Base-by-base conservation (phyloP, 2,329 filamentous ascomycete species). In the Fusarium napiforme region DNA sequence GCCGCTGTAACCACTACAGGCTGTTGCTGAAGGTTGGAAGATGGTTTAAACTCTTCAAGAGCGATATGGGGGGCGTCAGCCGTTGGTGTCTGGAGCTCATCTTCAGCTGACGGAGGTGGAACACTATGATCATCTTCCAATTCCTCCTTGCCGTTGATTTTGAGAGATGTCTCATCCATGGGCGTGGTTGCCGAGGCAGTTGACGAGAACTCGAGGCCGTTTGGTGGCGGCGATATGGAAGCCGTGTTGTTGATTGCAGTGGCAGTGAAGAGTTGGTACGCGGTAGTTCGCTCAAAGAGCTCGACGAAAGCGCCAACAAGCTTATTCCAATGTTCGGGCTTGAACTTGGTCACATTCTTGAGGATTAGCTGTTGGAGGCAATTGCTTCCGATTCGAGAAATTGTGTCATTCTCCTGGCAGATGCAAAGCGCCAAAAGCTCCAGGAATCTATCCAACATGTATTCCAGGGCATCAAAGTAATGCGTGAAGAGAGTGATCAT, bases 401-500 rank as follows among this genome's bases (percentile, higher is more conserved):
- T 96, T 0, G 97, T 99, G 79, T 99, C 96, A 78, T 99, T 99
- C 81, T 99, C 96, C 82, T 99, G 96, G 81, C 96, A 98, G 72
- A 99, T 99, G 80, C 96, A 99, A 16, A 99, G 89, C 7, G 94
- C 95, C 16, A 99, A 86, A 26, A 99, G 89, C 81, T 98, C 96
- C 42, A 99, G 84, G 82, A 99, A 98, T n/a, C 96, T 89, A 82
- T 98, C 95, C 23, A 99, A 89, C 96, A 99, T 99, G 80, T 97
- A 97, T 83, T 98, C 95, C 15, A 99, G 85, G 0, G 95, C 92
- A 67, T 97, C 94, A 74, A 99, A 99, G 83, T 98, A 99, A 83
- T 99, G 97, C 0, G 97, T 99, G 82, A 99, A 99, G 30, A 99
- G 89, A 2, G 94, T 96, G 77, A 99, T 98, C 93, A 99, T 97